Evolutionary conservation across 495 filamentous ascomycete genomes (phyloP).

Genomic region (Hypoxylon fuscum): DNA sequence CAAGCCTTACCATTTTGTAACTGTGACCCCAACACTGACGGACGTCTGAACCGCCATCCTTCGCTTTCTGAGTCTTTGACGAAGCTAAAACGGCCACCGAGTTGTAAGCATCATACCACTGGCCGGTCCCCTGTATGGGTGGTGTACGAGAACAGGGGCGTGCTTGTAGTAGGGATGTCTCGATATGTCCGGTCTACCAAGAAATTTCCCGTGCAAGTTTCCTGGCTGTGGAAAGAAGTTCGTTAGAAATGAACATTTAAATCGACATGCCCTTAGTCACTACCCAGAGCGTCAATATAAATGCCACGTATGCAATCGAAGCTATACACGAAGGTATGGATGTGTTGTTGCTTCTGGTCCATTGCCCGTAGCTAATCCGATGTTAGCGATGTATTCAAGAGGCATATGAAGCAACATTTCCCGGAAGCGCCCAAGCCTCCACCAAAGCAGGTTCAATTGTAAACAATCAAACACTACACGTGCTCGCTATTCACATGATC

Average conservation of each 20-base stretch:
- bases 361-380: conserved; percentile 3
- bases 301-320: conserved; percentile 30
- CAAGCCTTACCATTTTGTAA: conserved; percentile 1
- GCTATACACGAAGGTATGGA: conserved; percentile 34
- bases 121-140: not conserved
- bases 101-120: not conserved
- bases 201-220: conserved; percentile 26
- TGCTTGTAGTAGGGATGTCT: not conserved
- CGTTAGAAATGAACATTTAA: conserved; percentile 36
- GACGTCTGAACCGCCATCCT: not conserved
- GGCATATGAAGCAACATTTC: conserved; percentile 44
- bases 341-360: not conserved
- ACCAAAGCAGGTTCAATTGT: not conserved
- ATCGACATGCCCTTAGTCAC: conserved; percentile 31
- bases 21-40: no score
- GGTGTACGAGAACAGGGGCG: conserved; percentile 2
- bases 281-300: conserved; percentile 34
- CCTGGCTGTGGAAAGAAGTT: conserved; percentile 34
- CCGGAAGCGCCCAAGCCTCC: not conserved
- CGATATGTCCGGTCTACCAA: conserved; percentile 24
- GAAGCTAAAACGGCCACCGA: conserved; percentile 2
- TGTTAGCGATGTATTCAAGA: conserved; percentile 41
- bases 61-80: not conserved
- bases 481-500: conserved; percentile 1
- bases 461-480: conserved; percentile 1